These are phyloP conservation scores for Silene noctiflora DNA, from an alignment of 179 eudicot species.

Conservation along the genomic window DNA sequence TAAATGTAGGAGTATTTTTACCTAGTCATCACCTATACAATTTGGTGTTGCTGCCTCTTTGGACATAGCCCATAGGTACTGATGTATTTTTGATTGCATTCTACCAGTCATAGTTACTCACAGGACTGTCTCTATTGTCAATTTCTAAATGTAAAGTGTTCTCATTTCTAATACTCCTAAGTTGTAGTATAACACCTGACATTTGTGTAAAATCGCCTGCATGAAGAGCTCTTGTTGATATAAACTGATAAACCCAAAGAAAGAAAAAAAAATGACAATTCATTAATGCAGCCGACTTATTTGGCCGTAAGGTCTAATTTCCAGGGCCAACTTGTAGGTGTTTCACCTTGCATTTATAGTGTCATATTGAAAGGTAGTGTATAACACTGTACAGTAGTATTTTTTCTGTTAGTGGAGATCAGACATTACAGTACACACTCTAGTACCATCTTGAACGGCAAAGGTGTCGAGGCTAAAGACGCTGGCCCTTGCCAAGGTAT, in stretches of 20 bases:
- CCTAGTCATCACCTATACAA: not conserved
- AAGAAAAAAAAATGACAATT: too few relatives aligned
- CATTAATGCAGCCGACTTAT: not conserved
- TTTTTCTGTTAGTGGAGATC: not conserved
- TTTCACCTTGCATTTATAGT: not conserved
- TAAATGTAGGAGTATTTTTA: not conserved
- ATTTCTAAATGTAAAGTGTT: not conserved
- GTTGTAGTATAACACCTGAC: not conserved
- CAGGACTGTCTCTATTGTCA: not conserved
- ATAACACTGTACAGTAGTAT: not conserved
- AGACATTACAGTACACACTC: not conserved
- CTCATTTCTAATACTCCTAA: not conserved
- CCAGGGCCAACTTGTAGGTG: not conserved
- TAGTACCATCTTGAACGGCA: not conserved
- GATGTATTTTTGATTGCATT: not conserved
- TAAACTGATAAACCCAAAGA: not conserved
- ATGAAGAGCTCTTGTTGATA: not conserved
- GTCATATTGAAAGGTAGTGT: not conserved
- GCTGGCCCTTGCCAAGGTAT: not conserved
- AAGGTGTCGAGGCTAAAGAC: not conserved
- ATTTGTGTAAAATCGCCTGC: not conserved
- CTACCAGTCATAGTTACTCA: not conserved
- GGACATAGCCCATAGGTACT: not conserved
- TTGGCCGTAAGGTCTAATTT: not conserved
- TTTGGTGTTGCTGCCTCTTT: not conserved